These are phyloP conservation scores for Henningerozyma blattae DNA, from an alignment of 805 yeast genomes.

Conservation along the genomic window DNA sequence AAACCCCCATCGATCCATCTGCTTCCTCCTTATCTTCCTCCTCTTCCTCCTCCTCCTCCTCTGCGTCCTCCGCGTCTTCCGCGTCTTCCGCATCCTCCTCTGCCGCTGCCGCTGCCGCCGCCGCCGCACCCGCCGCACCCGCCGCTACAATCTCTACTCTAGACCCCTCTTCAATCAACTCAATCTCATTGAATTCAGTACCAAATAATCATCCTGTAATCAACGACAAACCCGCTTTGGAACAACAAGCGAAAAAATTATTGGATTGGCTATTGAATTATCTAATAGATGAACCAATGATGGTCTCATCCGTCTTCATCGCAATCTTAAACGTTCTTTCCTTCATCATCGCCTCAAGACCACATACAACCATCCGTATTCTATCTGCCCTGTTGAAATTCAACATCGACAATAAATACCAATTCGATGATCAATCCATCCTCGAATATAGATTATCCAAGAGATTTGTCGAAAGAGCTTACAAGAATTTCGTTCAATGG, in stretches of 20 bases:
- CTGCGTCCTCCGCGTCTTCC: constrained; percentile 7
- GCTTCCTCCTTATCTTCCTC: neutral
- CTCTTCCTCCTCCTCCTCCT: neutral
- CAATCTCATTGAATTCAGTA: constrained; percentile 33
- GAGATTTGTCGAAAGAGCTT: constrained; percentile 51
- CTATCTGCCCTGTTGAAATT: constrained; percentile 47
- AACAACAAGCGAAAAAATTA: constrained; percentile 58
- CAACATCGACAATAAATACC: constrained; percentile 46
- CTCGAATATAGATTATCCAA: constrained; percentile 39
- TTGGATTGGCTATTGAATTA: constrained; percentile 52
- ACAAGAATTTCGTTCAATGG: constrained; percentile 34
- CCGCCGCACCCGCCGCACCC: neutral
- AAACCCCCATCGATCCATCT: constrained; percentile 22
- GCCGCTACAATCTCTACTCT: neutral
- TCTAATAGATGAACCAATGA: constrained; percentile 42
- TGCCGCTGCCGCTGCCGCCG: constrained; percentile 22
- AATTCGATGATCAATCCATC: constrained; percentile 27
- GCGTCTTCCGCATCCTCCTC: neutral
- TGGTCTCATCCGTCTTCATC: constrained; percentile 47
- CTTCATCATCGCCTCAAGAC: constrained; percentile 53
- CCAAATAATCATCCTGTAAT: constrained; percentile 59
- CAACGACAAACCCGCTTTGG: constrained; percentile 35
- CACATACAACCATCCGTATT: constrained; percentile 44
- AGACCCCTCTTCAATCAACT: constrained; percentile 11
- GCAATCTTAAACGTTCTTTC: constrained; percentile 58